Percentiles rank a stretch among this genome's conserved stretches.
phyloP scores from a whole-genome alignment of 2,329 filamentous ascomycete genomes.

The Colletotrichum endophyticum region DNA sequence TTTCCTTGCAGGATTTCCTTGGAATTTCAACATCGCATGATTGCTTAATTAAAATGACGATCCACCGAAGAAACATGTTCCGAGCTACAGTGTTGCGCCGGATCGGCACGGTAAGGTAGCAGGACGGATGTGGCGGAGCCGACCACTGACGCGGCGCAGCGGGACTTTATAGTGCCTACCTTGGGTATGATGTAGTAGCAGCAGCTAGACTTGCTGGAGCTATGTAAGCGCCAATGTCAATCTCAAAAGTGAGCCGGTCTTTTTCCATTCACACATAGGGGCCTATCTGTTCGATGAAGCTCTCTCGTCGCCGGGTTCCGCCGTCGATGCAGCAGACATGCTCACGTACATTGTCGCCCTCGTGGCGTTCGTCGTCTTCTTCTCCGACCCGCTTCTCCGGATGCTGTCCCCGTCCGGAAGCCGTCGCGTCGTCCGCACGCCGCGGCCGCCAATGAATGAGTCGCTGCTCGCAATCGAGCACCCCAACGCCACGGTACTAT shows the following conservation, averaged over 20 bases:
- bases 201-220: neutral
- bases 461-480: constrained; percentile 54
- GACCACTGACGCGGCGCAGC: neutral
- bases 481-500: constrained; percentile 36
- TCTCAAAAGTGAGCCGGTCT: neutral
- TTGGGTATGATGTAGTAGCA: neutral
- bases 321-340: constrained; percentile 32
- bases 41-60: neutral
- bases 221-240: neutral
- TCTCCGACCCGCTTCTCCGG: constrained; percentile 47
- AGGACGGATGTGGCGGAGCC: neutral
- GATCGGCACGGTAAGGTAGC: neutral
- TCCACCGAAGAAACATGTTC: neutral
- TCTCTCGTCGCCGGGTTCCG: neutral
- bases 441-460: constrained; percentile 53
- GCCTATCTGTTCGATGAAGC: neutral
- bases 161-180: neutral
- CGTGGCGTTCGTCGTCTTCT: constrained; percentile 46
- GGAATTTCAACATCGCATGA: neutral
- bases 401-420: constrained; percentile 33
- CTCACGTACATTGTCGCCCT: constrained; percentile 49
- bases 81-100: neutral
- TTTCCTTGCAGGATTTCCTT: neutral
- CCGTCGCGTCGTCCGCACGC: constrained; percentile 32
- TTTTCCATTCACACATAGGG: neutral